Evolutionary conservation across 1,284 basidiomycete species (phyloP), one percentile per base, ranked within the genome.

Genomic region (Trichosporon sp.): DNA sequence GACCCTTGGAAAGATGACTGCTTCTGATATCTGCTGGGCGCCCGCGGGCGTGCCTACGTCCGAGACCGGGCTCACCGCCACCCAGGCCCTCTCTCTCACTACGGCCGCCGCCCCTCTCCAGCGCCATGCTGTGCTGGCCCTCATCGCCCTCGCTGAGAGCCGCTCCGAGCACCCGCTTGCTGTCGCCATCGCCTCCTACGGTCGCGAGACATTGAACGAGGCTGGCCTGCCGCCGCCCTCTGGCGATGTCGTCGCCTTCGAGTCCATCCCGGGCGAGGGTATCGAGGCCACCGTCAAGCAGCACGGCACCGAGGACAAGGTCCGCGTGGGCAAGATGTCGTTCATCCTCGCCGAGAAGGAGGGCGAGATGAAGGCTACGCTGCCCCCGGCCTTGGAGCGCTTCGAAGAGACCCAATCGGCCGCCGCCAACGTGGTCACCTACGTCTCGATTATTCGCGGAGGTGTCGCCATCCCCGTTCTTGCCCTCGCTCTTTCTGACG

Each of bases 131-230:
- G 83, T 92, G n/a, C 83, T 95, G 12, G 87, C 92, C 6, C 90
- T 98, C 86, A 86, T 98, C 56, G 88, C 90, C 13, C 90, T 91
- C 0, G 90, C 93, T 0, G 97, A 99, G 82, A 89, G 91, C 3
- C 89, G 89, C 68, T 98, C 95, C 0, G 97, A 99, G 80, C 97
- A 99, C 80, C 96, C 97, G 0, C 88, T 99, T 12, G 97, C 95
- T 2, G 91, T 93, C 77, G 95, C 97, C 4, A 89, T 98, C 58
- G 91, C 95, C 0, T 83, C 87, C 0, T 91, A 93, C 81, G 92
- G 91, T 31, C 91, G 89, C 77, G 89, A 91, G 32, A 77, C 88
- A 0, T 82, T 95, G 12, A 74, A 80, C 3, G 85, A 86, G 13
- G 77, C 84, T 9, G 82, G 85, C 23, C 74, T 86, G 0, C 75